A percentile compares a stretch with the other conserved stretches of the same genome.
These are phyloP conservation scores for Manihot esculenta DNA, from an alignment of 441 rosid species.

Conservation along the genomic window DNA sequence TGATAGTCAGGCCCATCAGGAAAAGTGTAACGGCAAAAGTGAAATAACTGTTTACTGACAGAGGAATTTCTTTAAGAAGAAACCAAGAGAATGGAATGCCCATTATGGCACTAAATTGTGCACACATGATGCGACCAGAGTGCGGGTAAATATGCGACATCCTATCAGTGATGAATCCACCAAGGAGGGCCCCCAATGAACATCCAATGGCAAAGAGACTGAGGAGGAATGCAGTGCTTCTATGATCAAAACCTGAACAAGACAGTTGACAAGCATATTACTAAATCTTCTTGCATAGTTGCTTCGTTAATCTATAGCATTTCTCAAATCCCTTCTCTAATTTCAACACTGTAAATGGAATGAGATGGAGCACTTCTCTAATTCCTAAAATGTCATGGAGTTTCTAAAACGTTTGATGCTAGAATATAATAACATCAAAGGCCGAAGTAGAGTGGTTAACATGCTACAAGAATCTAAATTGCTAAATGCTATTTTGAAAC, in stretches of 20 bases:
- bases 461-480: too few relatives aligned
- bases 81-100: constrained; percentile 90
- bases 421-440: too few relatives aligned
- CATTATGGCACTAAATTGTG: constrained; percentile 93
- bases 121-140: constrained; percentile 86
- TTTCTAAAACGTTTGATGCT: too few relatives aligned
- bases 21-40: constrained; percentile 58
- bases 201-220: constrained; percentile 81
- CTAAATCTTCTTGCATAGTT: too few relatives aligned
- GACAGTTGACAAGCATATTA: too few relatives aligned
- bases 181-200: constrained; percentile 69
- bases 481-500: too few relatives aligned
- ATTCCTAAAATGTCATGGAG: too few relatives aligned
- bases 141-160: constrained; percentile 58
- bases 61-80: constrained; percentile 78
- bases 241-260: constrained; percentile 71
- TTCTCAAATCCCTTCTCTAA: too few relatives aligned
- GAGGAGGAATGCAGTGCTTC: constrained; percentile 70
- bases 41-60: constrained; percentile 56
- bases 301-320: too few relatives aligned
- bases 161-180: constrained; percentile 77
- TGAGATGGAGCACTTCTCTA: too few relatives aligned
- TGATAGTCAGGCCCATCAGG: constrained; percentile 82
- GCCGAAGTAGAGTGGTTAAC: too few relatives aligned
- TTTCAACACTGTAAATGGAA: too few relatives aligned